phyloP scores from a whole-genome alignment of 345 rosid species.

The Euphorbia pulcherrima region DNA sequence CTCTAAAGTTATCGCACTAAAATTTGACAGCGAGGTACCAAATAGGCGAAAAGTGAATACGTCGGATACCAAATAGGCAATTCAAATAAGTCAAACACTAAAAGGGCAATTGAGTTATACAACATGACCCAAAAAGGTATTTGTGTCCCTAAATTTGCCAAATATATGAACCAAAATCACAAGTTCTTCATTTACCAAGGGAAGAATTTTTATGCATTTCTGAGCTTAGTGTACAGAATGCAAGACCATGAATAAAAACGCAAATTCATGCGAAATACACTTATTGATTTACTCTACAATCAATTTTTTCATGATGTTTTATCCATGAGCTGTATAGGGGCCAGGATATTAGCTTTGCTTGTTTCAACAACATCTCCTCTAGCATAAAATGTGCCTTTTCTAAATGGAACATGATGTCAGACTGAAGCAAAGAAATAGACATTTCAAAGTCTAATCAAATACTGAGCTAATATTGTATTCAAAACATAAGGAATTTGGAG shows the following conservation, averaged over 20 bases:
- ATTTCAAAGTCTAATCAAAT: neutral
- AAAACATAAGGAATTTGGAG: neutral
- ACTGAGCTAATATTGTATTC: neutral
- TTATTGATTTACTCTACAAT: neutral
- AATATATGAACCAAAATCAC: neutral
- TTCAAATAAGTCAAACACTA: neutral
- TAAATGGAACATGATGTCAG: constrained; percentile 97
- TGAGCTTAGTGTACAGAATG: constrained; percentile 4
- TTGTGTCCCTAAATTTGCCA: neutral
- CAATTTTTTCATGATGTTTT: constrained; percentile 48
- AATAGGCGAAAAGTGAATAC: neutral
- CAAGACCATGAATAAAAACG: neutral
- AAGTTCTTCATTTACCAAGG: neutral
- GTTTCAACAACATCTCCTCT: constrained; percentile 96
- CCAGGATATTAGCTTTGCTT: constrained; percentile 74
- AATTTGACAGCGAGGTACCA: no score
- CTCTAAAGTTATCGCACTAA: no score
- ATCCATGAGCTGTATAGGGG: constrained; percentile 86
- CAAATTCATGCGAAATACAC: neutral
- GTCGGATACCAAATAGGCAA: neutral
- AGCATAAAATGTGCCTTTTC: constrained; percentile 99
- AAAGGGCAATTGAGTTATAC: no score
- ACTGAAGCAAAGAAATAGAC: constrained; percentile 36
- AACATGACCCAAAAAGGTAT: no score
- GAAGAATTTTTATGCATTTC: neutral